Conservation (phyloP, 129 eudicot genomes). For the Cynara cardunculus region DNA sequence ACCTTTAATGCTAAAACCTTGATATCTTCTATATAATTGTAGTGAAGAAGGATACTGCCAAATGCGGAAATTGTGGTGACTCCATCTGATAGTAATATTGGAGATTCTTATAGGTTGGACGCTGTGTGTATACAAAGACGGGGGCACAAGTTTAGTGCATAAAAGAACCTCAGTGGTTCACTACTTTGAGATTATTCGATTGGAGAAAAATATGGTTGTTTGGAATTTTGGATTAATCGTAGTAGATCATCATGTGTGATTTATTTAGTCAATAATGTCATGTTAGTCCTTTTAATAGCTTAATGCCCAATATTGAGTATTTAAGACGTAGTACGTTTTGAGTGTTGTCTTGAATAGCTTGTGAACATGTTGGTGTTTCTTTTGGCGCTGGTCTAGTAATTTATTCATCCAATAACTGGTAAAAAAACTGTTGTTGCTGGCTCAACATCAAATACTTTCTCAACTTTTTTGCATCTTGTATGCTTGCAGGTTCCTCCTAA, state of each 20-base stretch:
- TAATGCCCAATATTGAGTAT: too few species aligned
- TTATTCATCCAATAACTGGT: too few species aligned
- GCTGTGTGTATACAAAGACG: background rate
- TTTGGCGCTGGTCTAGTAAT: too few species aligned
- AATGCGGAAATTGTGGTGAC: background rate
- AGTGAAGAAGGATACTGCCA: background rate
- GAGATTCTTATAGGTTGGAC: background rate
- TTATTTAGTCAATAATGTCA: background rate
- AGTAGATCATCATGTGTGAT: too few species aligned
- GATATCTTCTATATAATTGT: background rate
- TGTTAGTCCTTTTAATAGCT: background rate
- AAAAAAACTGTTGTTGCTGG: too few species aligned
- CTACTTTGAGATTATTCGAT: background rate
- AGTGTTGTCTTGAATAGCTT: too few species aligned
- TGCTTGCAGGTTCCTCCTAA: background rate
- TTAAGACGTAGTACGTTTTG: background rate
- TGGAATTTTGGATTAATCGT: too few species aligned
- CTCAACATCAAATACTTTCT: background rate
- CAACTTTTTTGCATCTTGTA: background rate
- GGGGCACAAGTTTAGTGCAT: background rate
- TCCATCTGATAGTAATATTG: background rate
- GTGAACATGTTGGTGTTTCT: too few species aligned
- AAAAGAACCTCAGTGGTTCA: background rate
- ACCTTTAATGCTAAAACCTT: background rate
- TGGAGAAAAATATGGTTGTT: too few species aligned